These are phyloP conservation scores for Escovopsis sp. DNA, from an alignment of 2,329 filamentous ascomycete genomes.

Conservation along the genomic window DNA sequence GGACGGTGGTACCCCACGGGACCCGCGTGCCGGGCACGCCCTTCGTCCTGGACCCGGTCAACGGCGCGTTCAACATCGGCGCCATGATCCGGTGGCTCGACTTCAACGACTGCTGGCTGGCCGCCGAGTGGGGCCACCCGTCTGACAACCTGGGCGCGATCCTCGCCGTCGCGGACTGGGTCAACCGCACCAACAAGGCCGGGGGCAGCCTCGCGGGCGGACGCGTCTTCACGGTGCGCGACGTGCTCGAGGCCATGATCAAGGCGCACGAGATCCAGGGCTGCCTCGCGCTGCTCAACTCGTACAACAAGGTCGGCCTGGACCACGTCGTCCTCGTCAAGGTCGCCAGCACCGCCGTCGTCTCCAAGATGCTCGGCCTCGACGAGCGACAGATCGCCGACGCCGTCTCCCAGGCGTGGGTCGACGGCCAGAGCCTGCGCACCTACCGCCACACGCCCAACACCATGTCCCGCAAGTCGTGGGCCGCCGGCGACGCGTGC, in stretches of 20 bases:
- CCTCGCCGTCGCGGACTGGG: conserved; percentile 91
- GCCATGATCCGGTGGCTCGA: conserved; percentile 98
- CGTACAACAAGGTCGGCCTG: conserved; percentile 94
- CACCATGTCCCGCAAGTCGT: conserved; percentile 99
- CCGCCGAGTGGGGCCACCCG: conserved; percentile 96
- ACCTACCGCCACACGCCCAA: conserved; percentile 97
- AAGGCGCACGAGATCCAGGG: conserved; percentile 99
- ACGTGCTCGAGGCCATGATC: conserved; percentile 94
- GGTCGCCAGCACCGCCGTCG: conserved; percentile 85
- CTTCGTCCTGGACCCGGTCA: conserved; percentile 89
- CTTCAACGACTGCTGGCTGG: conserved; percentile 99
- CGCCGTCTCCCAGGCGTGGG: conserved; percentile 92
- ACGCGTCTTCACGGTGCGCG: conserved; percentile 75
- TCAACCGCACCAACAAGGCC: conserved; percentile 73
- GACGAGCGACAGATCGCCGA: conserved; percentile 83
- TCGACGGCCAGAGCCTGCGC: conserved; percentile 87
- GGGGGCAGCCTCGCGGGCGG: conserved; percentile 69
- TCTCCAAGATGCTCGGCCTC: conserved; percentile 88
- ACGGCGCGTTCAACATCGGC: conserved; percentile 96
- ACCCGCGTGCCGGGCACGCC: conserved; percentile 81
- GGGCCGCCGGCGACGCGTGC: conserved; percentile 96
- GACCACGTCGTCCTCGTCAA: conserved; percentile 98
- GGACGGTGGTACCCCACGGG: conserved; percentile 82
- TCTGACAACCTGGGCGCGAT: conserved; percentile 97
- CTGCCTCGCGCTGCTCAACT: conserved; percentile 91